Conservation (phyloP, 2,329 filamentous ascomycete species). For the Neoarthrinium moseri region DNA sequence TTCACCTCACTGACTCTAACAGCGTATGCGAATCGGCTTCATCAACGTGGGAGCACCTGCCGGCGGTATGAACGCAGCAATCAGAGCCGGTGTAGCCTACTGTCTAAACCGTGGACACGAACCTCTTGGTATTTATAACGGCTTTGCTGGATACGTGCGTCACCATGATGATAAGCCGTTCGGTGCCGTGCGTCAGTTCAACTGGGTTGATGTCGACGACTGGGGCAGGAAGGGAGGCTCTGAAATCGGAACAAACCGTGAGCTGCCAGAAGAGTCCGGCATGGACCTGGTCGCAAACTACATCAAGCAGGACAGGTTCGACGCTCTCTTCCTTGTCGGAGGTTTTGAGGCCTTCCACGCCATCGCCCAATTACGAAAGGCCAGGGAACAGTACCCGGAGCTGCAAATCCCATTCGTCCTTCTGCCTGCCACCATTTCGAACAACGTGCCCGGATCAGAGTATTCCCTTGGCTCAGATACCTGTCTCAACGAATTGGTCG, state of each 20-base stretch:
- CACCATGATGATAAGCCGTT: constrained; percentile 83
- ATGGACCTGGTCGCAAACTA: constrained; percentile 79
- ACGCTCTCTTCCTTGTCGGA: constrained; percentile 87
- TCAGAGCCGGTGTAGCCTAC: constrained; percentile 89
- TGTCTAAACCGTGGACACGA: constrained; percentile 90
- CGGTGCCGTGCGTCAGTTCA: constrained; percentile 79
- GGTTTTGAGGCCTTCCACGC: constrained; percentile 97
- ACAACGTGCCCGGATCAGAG: constrained; percentile 97
- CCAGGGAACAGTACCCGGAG: constrained; percentile 72
- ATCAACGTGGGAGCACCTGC: constrained; percentile 96
- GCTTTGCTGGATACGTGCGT: constrained; percentile 88
- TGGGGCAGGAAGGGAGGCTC: constrained; percentile 98
- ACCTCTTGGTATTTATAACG: constrained; percentile 90
- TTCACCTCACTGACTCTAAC: constrained; percentile 1
- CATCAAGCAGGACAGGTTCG: constrained; percentile 83
- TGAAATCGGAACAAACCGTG: constrained; percentile 96
- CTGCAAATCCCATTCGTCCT: constrained; percentile 92
- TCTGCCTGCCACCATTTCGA: constrained; percentile 94
- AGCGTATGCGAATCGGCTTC: constrained; percentile 91
- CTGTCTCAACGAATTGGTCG: constrained; percentile 89
- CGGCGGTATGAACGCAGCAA: constrained; percentile 97
- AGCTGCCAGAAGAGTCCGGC: constrained; percentile 81
- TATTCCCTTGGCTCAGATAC: constrained; percentile 97
- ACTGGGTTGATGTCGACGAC: constrained; percentile 90
- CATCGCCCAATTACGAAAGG: constrained; percentile 81